These are phyloP conservation scores for Aspergillus alliaceus DNA, from an alignment of 2,329 filamentous ascomycete genomes.

Conservation along the genomic window DNA sequence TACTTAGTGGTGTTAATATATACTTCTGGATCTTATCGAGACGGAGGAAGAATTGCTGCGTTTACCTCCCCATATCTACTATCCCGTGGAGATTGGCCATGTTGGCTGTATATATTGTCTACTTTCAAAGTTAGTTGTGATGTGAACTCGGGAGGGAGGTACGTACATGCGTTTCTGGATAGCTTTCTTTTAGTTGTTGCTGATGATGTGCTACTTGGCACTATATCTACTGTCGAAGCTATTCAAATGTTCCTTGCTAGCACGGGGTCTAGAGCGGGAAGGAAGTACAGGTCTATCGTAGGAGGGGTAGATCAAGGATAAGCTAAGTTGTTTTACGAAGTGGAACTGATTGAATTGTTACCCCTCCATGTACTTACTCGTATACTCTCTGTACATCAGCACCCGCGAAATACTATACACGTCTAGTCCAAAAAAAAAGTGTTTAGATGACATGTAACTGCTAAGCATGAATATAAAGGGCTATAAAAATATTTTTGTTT, in stretches of 20 bases:
- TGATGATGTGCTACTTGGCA: neutral
- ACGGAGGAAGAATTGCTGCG: neutral
- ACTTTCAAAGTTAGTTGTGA: neutral
- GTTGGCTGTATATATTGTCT: neutral
- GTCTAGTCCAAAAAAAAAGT: too few species aligned
- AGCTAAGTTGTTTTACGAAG: neutral
- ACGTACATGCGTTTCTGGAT: too few species aligned
- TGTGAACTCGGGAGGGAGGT: neutral
- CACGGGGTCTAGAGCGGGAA: too few species aligned
- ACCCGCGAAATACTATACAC: too few species aligned
- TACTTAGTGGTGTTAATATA: constrained; percentile 49
- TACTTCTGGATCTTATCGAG: too few species aligned
- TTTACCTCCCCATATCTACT: constrained; percentile 45
- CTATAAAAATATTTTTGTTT: neutral
- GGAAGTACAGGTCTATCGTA: neutral
- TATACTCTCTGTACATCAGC: too few species aligned
- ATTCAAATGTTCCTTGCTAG: neutral
- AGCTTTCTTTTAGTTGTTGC: too few species aligned
- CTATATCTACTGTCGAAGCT: neutral
- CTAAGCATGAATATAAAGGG: neutral
- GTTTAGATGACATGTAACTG: neutral
- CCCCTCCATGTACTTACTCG: neutral
- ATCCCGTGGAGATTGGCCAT: constrained; percentile 31
- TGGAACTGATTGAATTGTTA: neutral
- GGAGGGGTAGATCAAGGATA: neutral